Base-by-base conservation (phyloP, 2,329 filamentous ascomycete genomes). In the Drechslera avenae region DNA sequence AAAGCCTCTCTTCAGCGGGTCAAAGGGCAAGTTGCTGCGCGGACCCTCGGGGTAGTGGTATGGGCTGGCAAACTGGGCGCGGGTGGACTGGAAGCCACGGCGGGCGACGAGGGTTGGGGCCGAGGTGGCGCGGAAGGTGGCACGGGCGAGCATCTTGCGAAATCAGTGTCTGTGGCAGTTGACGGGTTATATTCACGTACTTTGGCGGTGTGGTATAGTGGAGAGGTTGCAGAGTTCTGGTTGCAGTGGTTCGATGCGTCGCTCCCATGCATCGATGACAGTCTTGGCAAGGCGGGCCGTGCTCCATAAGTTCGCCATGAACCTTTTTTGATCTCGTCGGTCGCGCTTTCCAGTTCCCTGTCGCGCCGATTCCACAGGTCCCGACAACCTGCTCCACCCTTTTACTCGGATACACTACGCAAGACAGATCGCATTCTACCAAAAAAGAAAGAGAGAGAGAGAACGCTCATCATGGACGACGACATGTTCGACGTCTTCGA, bases 11-110 rank as follows among this genome's bases (percentile, higher is more conserved):
- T 87, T 93, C 80, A 90, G 83, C 64, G 94, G 89, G 84, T 99
- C 96, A 86, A 99, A 99, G 64, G 94, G 94, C 63, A 99, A 79
- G 85, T 97, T 97, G 82, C 84, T 87, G 79, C 91, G 89, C 72
- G 93, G 90, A 62, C 93, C 94, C 82, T 97, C 93, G 68, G 93
- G 88, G 83, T 99, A 99, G 84, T 99, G 94, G 87, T 96, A 97
- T 60, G 92, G 92, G 75, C 90, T 95, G 69, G 83, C 85, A 75
- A 96, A 80, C 77, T 90, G 91, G 75, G 88, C 79, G 73, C 90
- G 90, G 75, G 93, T 95, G 72, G 90, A 86, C 78, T 91, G 88
- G 88, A 99, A 97, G 80, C 88, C 91, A 78, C 94, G 92, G 81
- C 91, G 91, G 83, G 87, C 84, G 80, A 91, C 82, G 74, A 86